Conservation (phyloP, 2,329 filamentous ascomycete genomes). For the Metarhizium brunneum region DNA sequence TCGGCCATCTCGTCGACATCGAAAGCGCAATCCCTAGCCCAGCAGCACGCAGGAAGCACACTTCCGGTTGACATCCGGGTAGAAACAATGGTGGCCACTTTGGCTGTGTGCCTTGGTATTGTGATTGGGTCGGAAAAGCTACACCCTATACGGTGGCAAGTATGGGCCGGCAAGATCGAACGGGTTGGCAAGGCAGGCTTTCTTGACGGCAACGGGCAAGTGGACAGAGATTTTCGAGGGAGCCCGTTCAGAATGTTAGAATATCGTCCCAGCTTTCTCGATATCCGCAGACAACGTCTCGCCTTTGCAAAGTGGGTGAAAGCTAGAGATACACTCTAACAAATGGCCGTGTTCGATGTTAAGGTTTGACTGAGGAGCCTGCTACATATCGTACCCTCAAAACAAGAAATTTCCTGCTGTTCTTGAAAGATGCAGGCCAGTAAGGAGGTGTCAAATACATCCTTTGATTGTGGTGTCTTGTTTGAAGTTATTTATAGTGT, state of each 20-base stretch:
- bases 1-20: conserved; percentile 58
- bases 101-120: conserved; percentile 75
- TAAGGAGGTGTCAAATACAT: too few relatives aligned
- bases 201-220: conserved; percentile 48
- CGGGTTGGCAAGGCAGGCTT: conserved; percentile 57
- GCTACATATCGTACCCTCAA: not conserved
- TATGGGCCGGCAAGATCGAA: conserved; percentile 80
- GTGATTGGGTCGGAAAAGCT: conserved; percentile 69
- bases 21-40: conserved; percentile 32
- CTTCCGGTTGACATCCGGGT: conserved; percentile 81
- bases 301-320: conserved; percentile 72
- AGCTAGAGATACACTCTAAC: conserved; percentile 14
- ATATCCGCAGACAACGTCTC: conserved; percentile 72
- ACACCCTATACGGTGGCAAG: conserved; percentile 75
- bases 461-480: too few relatives aligned
- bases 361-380: not conserved
- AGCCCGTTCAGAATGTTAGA: conserved; percentile 78
- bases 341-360: not conserved
- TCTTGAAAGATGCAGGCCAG: too few relatives aligned
- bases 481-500: too few relatives aligned
- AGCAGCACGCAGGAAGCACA: conserved; percentile 30
- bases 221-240: conserved; percentile 59
- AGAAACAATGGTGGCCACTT: conserved; percentile 72
- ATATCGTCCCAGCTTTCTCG: conserved; percentile 73
- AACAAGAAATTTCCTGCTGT: too few relatives aligned